These are phyloP conservation scores for Dendrocalamus sinicus DNA, from an alignment of 176 grass and related monocot species.

Conservation along the genomic window DNA sequence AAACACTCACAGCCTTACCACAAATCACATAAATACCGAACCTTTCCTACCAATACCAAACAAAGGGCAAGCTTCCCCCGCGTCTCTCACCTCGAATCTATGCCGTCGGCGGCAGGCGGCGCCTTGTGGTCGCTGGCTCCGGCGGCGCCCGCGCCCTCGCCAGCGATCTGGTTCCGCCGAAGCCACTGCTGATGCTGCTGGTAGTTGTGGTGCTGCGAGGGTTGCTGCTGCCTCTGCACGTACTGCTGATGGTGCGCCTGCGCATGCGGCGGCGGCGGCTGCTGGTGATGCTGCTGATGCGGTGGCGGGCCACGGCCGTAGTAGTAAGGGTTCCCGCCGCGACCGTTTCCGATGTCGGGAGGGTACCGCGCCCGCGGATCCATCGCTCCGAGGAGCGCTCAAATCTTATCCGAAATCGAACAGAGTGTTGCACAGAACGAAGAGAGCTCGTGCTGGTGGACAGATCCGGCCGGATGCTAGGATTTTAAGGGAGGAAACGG, in stretches of 20 bases:
- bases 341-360: slow-evolving; percentile 69
- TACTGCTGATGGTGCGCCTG: slow-evolving; percentile 58
- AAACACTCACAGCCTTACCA: background rate
- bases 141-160: slow-evolving; percentile 40
- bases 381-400: slow-evolving; percentile 47
- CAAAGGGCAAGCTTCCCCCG: background rate
- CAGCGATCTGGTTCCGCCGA: slow-evolving; percentile 56
- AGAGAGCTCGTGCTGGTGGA: background rate
- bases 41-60: background rate
- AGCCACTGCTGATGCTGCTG: slow-evolving; percentile 70
- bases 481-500: slow-evolving; percentile 15
- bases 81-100: slow-evolving; percentile 61
- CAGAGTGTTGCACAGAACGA: background rate
- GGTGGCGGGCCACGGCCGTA: slow-evolving; percentile 64
- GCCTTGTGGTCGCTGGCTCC: slow-evolving; percentile 30
- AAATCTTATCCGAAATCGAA: background rate
- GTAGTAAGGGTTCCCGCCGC: slow-evolving; percentile 65
- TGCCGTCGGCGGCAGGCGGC: slow-evolving; percentile 38
- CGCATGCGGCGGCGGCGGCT: slow-evolving; percentile 39
- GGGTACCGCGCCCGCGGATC: slow-evolving; percentile 67
- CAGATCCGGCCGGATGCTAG: slow-evolving; percentile 29
- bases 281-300: slow-evolving; percentile 50
- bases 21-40: slow-evolving; percentile 17
- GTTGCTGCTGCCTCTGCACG: slow-evolving; percentile 50
- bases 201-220: slow-evolving; percentile 27